phyloP scores from a whole-genome alignment of 805 yeast genomes.

The Wickerhamiella azymoides region DNA sequence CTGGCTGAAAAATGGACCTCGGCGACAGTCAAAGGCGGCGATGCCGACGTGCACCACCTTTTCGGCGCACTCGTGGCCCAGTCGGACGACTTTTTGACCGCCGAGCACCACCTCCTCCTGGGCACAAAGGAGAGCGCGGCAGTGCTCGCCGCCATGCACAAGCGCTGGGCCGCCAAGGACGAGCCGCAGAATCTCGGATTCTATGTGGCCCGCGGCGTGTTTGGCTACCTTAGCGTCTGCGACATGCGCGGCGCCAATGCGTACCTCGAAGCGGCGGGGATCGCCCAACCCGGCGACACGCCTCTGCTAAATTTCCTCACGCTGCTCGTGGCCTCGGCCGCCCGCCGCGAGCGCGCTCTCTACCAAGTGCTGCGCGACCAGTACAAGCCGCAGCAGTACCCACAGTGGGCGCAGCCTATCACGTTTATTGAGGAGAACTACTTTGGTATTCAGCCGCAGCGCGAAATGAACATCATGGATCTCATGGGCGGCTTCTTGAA shows the following conservation, averaged over 20 bases:
- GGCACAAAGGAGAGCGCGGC: conserved; percentile 44
- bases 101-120: conserved; percentile 58
- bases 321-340: conserved; percentile 46
- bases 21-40: conserved; percentile 48
- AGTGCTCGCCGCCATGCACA: conserved; percentile 35
- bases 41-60: conserved; percentile 56
- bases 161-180: conserved; percentile 31
- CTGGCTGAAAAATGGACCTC: conserved; percentile 49
- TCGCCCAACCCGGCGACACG: conserved; percentile 5
- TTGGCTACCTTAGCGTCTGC: conserved; percentile 58
- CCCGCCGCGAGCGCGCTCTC: conserved; percentile 37
- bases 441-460: conserved; percentile 43
- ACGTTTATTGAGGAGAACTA: conserved; percentile 46
- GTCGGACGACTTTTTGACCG: conserved; percentile 40
- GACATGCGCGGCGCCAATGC: conserved; percentile 47
- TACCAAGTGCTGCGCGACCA: conserved; percentile 40
- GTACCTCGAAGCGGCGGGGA: conserved; percentile 23
- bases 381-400: conserved; percentile 28
- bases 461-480: conserved; percentile 43
- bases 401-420: conserved; percentile 34
- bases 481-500: conserved; percentile 58
- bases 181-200: conserved; percentile 17
- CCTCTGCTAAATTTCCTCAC: conserved; percentile 56
- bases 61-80: conserved; percentile 50
- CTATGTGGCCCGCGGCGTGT: conserved; percentile 43